Conservation (phyloP, 306 rosid species). For the Prunus fruticosa region DNA sequence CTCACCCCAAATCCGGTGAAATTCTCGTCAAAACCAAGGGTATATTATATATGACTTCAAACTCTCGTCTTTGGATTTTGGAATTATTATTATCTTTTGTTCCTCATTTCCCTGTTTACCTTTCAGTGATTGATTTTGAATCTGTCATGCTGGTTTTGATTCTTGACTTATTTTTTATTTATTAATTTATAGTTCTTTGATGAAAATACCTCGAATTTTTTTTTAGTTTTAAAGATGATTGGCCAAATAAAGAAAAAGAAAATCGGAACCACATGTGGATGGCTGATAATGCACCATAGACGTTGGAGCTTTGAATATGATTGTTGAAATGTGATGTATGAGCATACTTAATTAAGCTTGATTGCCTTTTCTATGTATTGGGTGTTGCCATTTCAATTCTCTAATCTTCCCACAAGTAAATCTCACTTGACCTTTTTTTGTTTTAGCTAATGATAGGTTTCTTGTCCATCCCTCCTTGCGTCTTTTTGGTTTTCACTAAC, state of each 20-base stretch:
- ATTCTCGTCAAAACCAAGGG: constrained; percentile 85
- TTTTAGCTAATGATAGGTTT: neutral
- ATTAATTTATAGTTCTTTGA: neutral
- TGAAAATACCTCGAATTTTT: neutral
- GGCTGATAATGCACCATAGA: too few species aligned
- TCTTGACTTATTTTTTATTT: neutral
- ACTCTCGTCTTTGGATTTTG: neutral
- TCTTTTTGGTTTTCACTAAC: neutral
- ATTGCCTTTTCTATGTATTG: neutral
- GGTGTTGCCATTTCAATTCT: neutral
- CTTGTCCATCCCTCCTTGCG: neutral
- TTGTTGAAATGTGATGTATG: constrained; percentile 4
- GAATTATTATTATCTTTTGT: neutral
- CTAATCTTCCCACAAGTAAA: neutral
- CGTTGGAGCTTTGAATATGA: neutral
- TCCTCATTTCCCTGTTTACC: neutral
- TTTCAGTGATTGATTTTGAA: neutral
- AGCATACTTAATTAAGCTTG: neutral
- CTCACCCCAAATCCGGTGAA: constrained; percentile 88
- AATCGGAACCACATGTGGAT: too few species aligned
- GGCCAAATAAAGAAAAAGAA: neutral
- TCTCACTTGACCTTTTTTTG: neutral
- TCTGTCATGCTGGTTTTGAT: neutral
- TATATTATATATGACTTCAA: constrained; percentile 3
- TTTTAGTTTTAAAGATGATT: neutral